These are phyloP conservation scores for Eucalyptus marginata DNA, from an alignment of 345 rosid species.

Conservation along the genomic window DNA sequence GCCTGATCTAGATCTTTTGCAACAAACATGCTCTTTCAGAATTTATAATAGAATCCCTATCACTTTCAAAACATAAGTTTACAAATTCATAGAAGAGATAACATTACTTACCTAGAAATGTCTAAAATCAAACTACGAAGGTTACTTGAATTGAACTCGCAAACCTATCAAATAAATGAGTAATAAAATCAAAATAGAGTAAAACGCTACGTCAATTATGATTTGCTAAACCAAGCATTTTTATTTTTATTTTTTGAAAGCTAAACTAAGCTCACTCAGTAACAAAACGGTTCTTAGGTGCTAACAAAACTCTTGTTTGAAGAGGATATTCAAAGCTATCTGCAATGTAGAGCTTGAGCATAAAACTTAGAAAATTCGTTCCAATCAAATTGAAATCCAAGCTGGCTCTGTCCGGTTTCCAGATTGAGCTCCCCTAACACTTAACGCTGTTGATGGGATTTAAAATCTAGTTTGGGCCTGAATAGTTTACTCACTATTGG, in stretches of 20 bases:
- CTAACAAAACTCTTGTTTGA: neutral
- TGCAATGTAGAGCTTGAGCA: neutral
- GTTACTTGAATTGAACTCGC: neutral
- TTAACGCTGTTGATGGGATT: neutral
- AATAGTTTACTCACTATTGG: neutral
- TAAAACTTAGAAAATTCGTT: neutral
- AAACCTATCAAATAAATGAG: neutral
- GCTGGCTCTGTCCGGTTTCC: neutral
- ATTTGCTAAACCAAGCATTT: fast-evolving
- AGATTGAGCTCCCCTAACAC: neutral
- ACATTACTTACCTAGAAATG: fast-evolving
- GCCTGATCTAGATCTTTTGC: too few species aligned
- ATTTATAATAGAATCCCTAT: too few species aligned
- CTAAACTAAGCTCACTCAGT: neutral
- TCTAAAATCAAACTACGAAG: neutral
- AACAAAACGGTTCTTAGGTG: neutral
- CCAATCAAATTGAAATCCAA: neutral
- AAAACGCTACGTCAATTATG: fast-evolving
- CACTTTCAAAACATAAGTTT: neutral
- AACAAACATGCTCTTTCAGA: neutral
- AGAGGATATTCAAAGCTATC: neutral
- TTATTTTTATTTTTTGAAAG: fast-evolving
- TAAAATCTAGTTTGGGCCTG: neutral
- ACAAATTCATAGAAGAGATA: too few species aligned
- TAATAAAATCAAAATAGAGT: neutral